Base-by-base conservation (phyloP, 140 eudicot species). In the Senecio squalidus region DNA sequence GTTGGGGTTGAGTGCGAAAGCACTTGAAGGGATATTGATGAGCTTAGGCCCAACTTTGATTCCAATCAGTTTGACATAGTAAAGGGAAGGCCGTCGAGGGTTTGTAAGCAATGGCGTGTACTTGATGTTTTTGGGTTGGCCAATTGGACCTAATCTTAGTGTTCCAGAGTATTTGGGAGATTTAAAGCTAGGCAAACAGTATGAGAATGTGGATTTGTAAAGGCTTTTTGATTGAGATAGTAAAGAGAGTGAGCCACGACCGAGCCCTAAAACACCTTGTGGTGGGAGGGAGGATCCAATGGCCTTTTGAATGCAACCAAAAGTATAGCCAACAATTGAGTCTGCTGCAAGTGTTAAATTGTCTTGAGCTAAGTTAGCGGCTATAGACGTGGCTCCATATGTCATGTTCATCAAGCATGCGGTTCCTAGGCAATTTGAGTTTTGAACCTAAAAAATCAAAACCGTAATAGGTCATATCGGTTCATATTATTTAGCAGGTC, bases 181-280 rank as follows among this genome's bases (percentile, higher is more conserved):
- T 48, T 47, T 78, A 24, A 63, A 74, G 67, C 74, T 78, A 24
- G 84, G 84, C 10, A 78, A 27, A 57, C 84, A 78, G 14, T 78
- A 78, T 5, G 84, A 78, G 51, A 78, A 78, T 10, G 80, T 78
- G 43, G 84, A 74, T 36, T 69, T 58, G 60, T 78, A 78, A 22
- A 78, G 77, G 27, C 34, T 74, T 41, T 78, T 59, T 67, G 84
- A 57, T 63, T 78, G 84, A 5, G 84, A 69, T 11, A 74, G 38
- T 6, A 78, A 56, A 6, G 80, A 78, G 9, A 78, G 36, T 4
- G 84, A 44, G 6, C 84, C 84, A 8, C 77, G 84, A 26, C 84
- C 84, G 3, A 78, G 74, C 21, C 80, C 84, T 59, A 78, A 41
- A 52, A 78, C 67, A 4, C 84, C 84, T 31, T 78, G 84, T 6